Percentiles rank a stretch among this genome's conserved stretches.
These are phyloP conservation scores for Aspergillus sp. DNA, from an alignment of 2,329 filamentous ascomycete genomes.

Conservation along the genomic window DNA sequence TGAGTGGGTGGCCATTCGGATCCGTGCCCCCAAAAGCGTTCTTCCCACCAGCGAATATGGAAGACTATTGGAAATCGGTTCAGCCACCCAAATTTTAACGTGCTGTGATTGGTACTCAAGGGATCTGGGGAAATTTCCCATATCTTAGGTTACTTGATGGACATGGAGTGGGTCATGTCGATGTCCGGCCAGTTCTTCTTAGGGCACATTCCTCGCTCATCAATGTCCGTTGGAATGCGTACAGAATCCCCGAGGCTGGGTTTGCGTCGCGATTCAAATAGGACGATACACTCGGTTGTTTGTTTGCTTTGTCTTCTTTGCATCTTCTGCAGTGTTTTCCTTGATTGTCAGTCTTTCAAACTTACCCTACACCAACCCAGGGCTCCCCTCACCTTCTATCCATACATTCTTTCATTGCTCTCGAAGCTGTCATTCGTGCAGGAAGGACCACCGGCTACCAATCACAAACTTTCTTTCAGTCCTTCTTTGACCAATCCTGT, in stretches of 20 bases:
- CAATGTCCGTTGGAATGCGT: constrained; percentile 27
- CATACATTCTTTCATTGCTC: constrained; percentile 16
- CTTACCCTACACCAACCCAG: constrained; percentile 11
- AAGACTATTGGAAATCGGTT: constrained; percentile 16
- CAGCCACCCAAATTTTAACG: constrained; percentile 12
- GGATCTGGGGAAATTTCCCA: constrained; percentile 8
- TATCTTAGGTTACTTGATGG: constrained; percentile 13
- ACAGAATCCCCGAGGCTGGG: constrained; percentile 30
- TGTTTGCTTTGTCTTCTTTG: constrained; percentile 38
- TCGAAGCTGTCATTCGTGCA: constrained; percentile 12
- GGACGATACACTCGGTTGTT: constrained; percentile 30
- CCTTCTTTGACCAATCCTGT: constrained; percentile 6
- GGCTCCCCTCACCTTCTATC: background rate
- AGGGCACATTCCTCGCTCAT: constrained; percentile 27
- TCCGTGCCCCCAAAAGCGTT: constrained; percentile 1
- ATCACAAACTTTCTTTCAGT: constrained; percentile 14
- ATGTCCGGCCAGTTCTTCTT: constrained; percentile 5
- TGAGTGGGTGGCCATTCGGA: constrained; percentile 27
- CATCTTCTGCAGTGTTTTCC: constrained; percentile 34
- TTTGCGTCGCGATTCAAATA: constrained; percentile 30
- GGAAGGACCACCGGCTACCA: background rate
- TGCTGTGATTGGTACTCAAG: constrained; percentile 18
- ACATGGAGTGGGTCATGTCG: constrained; percentile 13
- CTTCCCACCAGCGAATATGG: constrained; percentile 10
- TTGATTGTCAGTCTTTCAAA: constrained; percentile 32